These are phyloP conservation scores for Paraphaeosphaeria minitans DNA, from an alignment of 2,329 filamentous ascomycete genomes.

Conservation along the genomic window DNA sequence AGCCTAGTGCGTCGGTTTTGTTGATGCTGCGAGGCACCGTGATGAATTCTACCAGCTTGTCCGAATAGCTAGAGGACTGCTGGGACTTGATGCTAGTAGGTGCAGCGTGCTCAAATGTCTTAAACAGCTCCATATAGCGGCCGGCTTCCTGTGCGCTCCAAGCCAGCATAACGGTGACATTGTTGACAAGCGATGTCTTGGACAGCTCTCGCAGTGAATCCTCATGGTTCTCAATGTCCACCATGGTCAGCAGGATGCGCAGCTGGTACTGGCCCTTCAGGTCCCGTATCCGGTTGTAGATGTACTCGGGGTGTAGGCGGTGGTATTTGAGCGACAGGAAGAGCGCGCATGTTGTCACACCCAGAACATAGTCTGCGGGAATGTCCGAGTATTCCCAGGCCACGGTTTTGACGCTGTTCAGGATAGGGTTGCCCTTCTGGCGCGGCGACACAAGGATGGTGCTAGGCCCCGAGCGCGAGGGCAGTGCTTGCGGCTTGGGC, in stretches of 20 bases:
- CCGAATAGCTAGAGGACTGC: constrained; percentile 81
- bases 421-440: constrained; percentile 92
- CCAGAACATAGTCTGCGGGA: constrained; percentile 90
- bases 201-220: constrained; percentile 86
- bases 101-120: constrained; percentile 88
- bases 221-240: constrained; percentile 94
- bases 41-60: constrained; percentile 88
- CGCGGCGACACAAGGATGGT: constrained; percentile 88
- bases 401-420: constrained; percentile 79
- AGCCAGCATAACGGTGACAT: constrained; percentile 87
- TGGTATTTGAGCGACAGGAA: constrained; percentile 98
- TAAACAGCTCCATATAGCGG: constrained; percentile 92
- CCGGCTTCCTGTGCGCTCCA: constrained; percentile 95
- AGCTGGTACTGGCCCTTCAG: constrained; percentile 86
- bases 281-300: constrained; percentile 88
- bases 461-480: constrained; percentile 68
- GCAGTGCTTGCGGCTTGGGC: constrained; percentile 84
- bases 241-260: constrained; percentile 84
- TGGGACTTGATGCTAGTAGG: constrained; percentile 81
- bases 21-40: constrained; percentile 89
- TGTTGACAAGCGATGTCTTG: constrained; percentile 91
- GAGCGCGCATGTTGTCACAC: constrained; percentile 83
- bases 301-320: constrained; percentile 94
- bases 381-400: constrained; percentile 98
- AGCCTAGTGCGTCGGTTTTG: constrained; percentile 87